Base-by-base conservation (phyloP, 371 early-diverging fungal species). In the Circinella umbellata region DNA sequence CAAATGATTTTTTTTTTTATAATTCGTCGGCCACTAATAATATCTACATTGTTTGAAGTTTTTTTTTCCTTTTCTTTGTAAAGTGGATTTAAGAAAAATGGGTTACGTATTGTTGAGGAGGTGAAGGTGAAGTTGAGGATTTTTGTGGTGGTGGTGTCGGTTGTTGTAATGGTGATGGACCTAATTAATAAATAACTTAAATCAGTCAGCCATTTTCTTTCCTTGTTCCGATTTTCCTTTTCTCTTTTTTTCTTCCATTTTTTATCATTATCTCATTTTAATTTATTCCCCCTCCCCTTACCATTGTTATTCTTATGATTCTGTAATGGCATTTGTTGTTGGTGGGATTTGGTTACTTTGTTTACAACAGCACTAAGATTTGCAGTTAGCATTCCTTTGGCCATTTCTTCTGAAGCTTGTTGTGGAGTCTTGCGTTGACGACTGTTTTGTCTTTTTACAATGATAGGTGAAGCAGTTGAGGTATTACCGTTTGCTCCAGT, bases 341-440 rank as follows among this genome's bases (percentile, higher is more conserved):
- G 63, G 11, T 20, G 8, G 17, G 51, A 8, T n/a, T 55, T 69
- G 27, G 51, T 15, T 20, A 82, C 51, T n/a, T 55, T 69, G 38
- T 64, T 15, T 20, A 82, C 79, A n/a, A 66, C 78, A 38, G 81
- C 81, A n/a, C 74, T 72, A 73, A 77, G 71, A 62, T 80, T 77
- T 17, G 79, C 79, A 11, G 76, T 80, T 54, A 80, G 71, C 79
- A 80, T 77, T 37, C 75, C 79, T 61, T 78, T 82, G 3, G 83
- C 68, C 83, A 80, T 82, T 39, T 78, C 79, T 2, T 78, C 73
- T 10, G 80, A 78, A 48, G 76, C 76, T 61, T 82, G 79, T 68
- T 79, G 77, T 13, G 83, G 82, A 1, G 80, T 82, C 71, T 76
- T 66, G 38, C 69, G 71, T 20, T 76, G 68, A 49, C 74, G 70